Percentiles rank a stretch among this genome's conserved stretches.
phyloP scores from a whole-genome alignment of 1,139 yeast genomes.

The Casaregolazyma lundiana region DNA sequence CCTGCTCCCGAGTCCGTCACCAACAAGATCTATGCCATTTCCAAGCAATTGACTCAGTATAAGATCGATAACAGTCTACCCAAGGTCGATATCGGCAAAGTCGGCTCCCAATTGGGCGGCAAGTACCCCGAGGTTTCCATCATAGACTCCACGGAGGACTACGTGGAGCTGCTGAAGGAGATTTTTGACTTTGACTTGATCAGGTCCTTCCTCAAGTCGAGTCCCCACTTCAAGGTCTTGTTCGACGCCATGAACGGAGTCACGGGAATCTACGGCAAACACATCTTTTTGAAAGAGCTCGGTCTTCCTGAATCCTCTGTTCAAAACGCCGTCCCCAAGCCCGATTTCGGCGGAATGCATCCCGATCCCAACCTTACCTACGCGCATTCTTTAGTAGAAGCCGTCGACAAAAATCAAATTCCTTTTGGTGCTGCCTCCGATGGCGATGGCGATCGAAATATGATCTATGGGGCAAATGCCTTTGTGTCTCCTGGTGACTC shows the following conservation, averaged over 20 bases:
- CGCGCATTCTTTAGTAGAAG: conserved; percentile 79
- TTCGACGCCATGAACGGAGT: conserved; percentile 94
- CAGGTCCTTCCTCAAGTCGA: conserved; percentile 57
- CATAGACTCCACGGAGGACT: conserved; percentile 76
- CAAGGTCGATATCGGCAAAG: conserved; percentile 51
- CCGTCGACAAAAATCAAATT: conserved; percentile 72
- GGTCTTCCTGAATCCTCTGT: conserved; percentile 67
- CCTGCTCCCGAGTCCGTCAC: conserved; percentile 99
- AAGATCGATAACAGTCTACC: conserved; percentile 53
- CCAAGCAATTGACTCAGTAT: conserved; percentile 57
- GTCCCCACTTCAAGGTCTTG: conserved; percentile 61
- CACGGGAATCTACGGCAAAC: conserved; percentile 93
- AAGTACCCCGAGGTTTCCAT: conserved; percentile 65
- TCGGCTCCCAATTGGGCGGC: conserved; percentile 47
- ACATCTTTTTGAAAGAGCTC: conserved; percentile 77
- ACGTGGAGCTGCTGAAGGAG: conserved; percentile 70
- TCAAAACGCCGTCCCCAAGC: conserved; percentile 73
- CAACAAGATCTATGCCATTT: conserved; percentile 70
- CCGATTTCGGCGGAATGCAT: conserved; percentile 96
- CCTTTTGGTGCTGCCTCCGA: conserved; percentile 98
- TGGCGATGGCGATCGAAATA: conserved; percentile 98
- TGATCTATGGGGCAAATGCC: conserved; percentile 95
- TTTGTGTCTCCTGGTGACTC: conserved; percentile 98
- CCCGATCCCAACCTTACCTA: conserved; percentile 98
- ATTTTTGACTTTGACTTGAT: conserved; percentile 88